A percentile compares a stretch with the other conserved stretches of the same genome.
Conservation (phyloP, 2,329 filamentous ascomycete genomes). For the Teratosphaeria destructans region DNA sequence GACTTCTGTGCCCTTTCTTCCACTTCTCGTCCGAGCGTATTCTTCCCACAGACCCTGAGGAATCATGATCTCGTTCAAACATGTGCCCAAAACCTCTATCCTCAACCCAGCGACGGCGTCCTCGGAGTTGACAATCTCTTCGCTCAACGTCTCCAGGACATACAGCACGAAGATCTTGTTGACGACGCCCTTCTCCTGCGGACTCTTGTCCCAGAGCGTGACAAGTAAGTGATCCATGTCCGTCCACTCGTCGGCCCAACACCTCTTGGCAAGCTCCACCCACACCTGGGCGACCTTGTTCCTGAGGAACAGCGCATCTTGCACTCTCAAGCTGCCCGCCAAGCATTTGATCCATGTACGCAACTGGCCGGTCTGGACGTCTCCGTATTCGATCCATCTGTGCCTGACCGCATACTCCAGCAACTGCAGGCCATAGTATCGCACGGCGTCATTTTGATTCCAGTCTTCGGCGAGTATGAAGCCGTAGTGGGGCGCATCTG, state of each 20-base stretch:
- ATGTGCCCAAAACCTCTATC: conserved; percentile 74
- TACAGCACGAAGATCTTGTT: conserved; percentile 83
- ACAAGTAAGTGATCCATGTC: conserved; percentile 84
- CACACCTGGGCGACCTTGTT: conserved; percentile 93
- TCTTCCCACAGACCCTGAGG: conserved; percentile 64
- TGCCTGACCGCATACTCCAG: conserved; percentile 85
- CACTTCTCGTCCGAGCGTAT: conserved; percentile 50
- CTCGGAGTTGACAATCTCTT: conserved; percentile 83
- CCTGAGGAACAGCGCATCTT: conserved; percentile 71
- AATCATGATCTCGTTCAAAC: conserved; percentile 88
- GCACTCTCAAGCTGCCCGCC: conserved; percentile 56
- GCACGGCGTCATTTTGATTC: conserved; percentile 66
- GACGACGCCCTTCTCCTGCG: conserved; percentile 31
- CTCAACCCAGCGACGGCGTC: conserved; percentile 76
- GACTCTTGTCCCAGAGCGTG: conserved; percentile 56
- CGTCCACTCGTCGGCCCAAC: conserved; percentile 78
- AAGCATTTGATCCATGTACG: conserved; percentile 71
- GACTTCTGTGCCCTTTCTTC: conserved; percentile 49
- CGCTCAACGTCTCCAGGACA: conserved; percentile 81
- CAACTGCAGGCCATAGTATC: conserved; percentile 87
- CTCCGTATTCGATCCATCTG: conserved; percentile 64
- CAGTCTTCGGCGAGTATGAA: conserved; percentile 70
- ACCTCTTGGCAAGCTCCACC: conserved; percentile 88
- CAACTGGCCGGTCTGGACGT: conserved; percentile 57
- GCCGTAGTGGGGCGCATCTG: conserved; percentile 73